These are phyloP conservation scores for Penicillium vulpinum DNA, from an alignment of 2,329 filamentous ascomycete species.

Conservation along the genomic window DNA sequence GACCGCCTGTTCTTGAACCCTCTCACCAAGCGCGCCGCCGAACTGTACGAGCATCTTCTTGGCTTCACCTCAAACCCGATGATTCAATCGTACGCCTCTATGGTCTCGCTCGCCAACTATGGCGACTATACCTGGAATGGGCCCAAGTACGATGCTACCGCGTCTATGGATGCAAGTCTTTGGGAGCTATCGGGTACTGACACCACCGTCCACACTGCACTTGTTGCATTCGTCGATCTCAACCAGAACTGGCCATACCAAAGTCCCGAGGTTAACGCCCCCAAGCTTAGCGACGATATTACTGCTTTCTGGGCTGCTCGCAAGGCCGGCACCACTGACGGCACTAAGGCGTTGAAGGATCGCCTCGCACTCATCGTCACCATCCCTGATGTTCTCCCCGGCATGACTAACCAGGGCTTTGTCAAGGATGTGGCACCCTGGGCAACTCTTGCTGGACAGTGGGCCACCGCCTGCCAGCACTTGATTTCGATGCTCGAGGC, in stretches of 20 bases:
- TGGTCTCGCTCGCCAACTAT: not conserved
- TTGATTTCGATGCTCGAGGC: slow-evolving; percentile 1
- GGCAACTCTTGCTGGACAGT: not conserved
- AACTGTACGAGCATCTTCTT: slow-evolving; percentile 22
- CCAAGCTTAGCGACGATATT: not conserved
- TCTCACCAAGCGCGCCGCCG: slow-evolving; percentile 17
- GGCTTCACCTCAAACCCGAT: slow-evolving; percentile 27
- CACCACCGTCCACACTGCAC: not conserved
- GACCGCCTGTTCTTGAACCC: slow-evolving; percentile 26
- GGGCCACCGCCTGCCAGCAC: not conserved
- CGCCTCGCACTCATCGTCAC: not conserved
- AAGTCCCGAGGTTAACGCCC: not conserved
- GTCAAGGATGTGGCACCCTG: not conserved
- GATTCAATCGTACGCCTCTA: slow-evolving; percentile 13
- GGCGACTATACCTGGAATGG: slow-evolving; percentile 1
- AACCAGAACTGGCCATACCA: slow-evolving; percentile 2
- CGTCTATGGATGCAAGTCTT: not conserved
- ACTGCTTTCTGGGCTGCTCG: not conserved
- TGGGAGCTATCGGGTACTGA: not conserved
- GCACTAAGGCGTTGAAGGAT: not conserved
- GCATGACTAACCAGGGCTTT: not conserved
- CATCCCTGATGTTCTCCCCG: not conserved
- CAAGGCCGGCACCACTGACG: not conserved
- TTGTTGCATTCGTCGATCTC: not conserved
- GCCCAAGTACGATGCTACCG: not conserved